Conservation (phyloP, 768 basidiomycete species). For the Pulveroboletus frians region DNA sequence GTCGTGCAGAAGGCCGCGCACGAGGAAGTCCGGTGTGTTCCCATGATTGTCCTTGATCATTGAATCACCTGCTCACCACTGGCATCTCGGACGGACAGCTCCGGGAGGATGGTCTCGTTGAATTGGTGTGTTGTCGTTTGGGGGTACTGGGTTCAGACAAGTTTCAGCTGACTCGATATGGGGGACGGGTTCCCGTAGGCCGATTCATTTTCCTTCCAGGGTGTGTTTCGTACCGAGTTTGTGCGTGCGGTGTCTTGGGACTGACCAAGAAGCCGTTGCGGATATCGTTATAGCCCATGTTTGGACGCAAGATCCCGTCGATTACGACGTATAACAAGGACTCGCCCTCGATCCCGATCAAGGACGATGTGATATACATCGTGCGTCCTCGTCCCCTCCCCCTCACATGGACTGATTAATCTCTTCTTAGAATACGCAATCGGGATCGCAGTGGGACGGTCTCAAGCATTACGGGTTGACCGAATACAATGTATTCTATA, state of each 20-base stretch:
- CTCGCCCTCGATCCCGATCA: slow-evolving; percentile 14
- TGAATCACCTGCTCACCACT: not conserved
- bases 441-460: slow-evolving; percentile 69
- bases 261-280: not conserved
- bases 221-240: slow-evolving; percentile 28
- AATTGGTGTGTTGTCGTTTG: slow-evolving; percentile 47
- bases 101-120: slow-evolving; percentile 51
- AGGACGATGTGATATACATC: slow-evolving; percentile 53
- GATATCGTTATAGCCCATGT: slow-evolving; percentile 45
- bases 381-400: slow-evolving; percentile 26
- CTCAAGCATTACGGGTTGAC: slow-evolving; percentile 52
- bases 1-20: slow-evolving; percentile 54
- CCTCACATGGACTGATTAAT: not conserved
- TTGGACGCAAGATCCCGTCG: slow-evolving; percentile 49
- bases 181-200: slow-evolving; percentile 35
- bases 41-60: not conserved
- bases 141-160: too few relatives aligned
- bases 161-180: slow-evolving; percentile 1
- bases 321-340: slow-evolving; percentile 36
- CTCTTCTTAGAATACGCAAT: slow-evolving; percentile 58
- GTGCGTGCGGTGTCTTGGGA: not conserved
- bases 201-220: slow-evolving; percentile 61
- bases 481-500: slow-evolving; percentile 55
- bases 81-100: slow-evolving; percentile 28
- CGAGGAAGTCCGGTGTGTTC: slow-evolving; percentile 53